A percentile compares a stretch with the other conserved stretches of the same genome.
Conservation (phyloP, 2,329 filamentous ascomycete species). For the Diaporthe citri region DNA sequence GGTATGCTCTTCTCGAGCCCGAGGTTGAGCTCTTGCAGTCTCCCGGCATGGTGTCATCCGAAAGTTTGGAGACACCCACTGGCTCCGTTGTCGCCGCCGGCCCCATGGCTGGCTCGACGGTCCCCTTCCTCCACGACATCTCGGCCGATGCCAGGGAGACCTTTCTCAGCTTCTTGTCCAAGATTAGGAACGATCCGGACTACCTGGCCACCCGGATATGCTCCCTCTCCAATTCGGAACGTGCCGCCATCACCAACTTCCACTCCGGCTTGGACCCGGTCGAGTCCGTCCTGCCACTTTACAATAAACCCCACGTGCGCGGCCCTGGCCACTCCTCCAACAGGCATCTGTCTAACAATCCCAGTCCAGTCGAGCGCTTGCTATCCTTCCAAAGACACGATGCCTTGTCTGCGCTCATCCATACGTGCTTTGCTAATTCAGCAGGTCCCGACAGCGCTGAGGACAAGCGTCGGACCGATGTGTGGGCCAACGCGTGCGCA, state of each 20-base stretch:
- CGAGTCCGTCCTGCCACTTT: slow-evolving; percentile 84
- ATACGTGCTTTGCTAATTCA: slow-evolving; percentile 91
- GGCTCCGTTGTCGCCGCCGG: slow-evolving; percentile 54
- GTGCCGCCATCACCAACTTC: slow-evolving; percentile 81
- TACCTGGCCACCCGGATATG: slow-evolving; percentile 88
- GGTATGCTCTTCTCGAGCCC: slow-evolving; percentile 78
- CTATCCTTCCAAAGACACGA: slow-evolving; percentile 92
- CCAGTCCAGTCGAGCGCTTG: slow-evolving; percentile 82
- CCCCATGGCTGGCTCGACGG: slow-evolving; percentile 57
- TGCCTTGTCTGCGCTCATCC: slow-evolving; percentile 84
- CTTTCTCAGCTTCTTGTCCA: slow-evolving; percentile 82
- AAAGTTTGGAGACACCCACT: slow-evolving; percentile 63
- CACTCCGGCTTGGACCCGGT: slow-evolving; percentile 84
- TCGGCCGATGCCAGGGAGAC: slow-evolving; percentile 80
- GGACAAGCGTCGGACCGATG: slow-evolving; percentile 81
- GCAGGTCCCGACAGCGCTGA: slow-evolving; percentile 85
- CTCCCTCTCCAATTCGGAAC: slow-evolving; percentile 80
- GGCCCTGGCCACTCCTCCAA: slow-evolving; percentile 49
- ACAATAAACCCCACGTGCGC: slow-evolving; percentile 64
- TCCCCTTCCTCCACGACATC: slow-evolving; percentile 78
- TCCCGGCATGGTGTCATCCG: slow-evolving; percentile 61
- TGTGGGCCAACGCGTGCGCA: slow-evolving; percentile 91
- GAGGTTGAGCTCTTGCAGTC: slow-evolving; percentile 75
- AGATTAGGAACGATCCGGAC: slow-evolving; percentile 87
- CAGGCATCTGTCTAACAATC: slow-evolving; percentile 50